phyloP scores from a whole-genome alignment of 495 filamentous ascomycete genomes.

The Lasiosphaeria ovina region DNA sequence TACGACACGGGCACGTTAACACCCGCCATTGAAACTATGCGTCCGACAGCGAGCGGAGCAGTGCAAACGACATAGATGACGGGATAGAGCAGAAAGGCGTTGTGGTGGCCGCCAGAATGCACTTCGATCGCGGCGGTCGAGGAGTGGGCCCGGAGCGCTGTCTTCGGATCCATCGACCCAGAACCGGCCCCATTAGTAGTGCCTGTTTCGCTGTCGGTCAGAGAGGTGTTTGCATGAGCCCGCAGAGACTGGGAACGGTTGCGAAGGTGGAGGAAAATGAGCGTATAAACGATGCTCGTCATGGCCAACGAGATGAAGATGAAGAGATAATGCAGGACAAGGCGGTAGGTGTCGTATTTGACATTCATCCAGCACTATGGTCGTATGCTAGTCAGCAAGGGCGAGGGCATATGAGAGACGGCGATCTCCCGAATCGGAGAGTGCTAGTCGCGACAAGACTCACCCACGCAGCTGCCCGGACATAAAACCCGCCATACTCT shows the following conservation, averaged over 20 bases:
- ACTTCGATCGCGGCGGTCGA: too few relatives aligned
- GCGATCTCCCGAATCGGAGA: background rate
- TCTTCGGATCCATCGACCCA: too few relatives aligned
- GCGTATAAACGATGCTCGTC: constrained; percentile 61
- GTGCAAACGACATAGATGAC: constrained; percentile 71
- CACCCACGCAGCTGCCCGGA: constrained; percentile 64
- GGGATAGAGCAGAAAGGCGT: constrained; percentile 73
- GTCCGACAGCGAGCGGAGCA: constrained; percentile 65
- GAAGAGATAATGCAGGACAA: constrained; percentile 77
- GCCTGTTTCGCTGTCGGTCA: background rate
- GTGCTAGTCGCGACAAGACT: constrained; percentile 16
- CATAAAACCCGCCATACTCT: constrained; percentile 52
- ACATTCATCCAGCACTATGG: constrained; percentile 68
- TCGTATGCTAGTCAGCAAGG: background rate
- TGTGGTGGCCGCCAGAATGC: constrained; percentile 46
- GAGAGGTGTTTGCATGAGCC: background rate
- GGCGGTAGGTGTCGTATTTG: constrained; percentile 57
- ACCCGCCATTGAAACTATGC: constrained; percentile 63
- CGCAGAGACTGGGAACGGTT: constrained; percentile 16
- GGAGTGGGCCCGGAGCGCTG: too few relatives aligned
- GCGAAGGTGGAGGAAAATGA: constrained; percentile 62
- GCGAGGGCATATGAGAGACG: constrained; percentile 2
- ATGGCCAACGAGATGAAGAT: constrained; percentile 69
- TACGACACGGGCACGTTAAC: constrained; percentile 53
- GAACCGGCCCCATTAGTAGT: too few relatives aligned